Percentiles rank a stretch among this genome's conserved stretches.
These are phyloP conservation scores for Chalciporus sp. DNA, from an alignment of 1,284 basidiomycete genomes.

Conservation along the genomic window DNA sequence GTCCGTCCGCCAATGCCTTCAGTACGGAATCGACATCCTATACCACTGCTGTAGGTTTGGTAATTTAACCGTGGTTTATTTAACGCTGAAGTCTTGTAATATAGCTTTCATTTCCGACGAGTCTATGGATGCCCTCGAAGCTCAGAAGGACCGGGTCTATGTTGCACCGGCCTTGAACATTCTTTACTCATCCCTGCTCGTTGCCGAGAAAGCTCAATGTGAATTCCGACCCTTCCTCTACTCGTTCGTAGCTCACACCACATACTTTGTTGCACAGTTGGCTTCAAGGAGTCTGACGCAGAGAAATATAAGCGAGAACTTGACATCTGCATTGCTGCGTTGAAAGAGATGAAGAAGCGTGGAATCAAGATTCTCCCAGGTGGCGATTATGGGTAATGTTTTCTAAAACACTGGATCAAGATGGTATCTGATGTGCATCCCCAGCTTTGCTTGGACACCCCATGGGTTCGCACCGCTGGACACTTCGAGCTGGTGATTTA, in stretches of 20 bases:
- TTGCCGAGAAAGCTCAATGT: too few species aligned
- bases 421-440: background rate
- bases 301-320: conserved; percentile 32
- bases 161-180: conserved; percentile 34
- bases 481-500: background rate
- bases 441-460: conserved; percentile 39
- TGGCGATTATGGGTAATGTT: conserved; percentile 34
- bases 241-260: conserved; percentile 28
- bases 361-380: conserved; percentile 37
- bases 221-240: conserved; percentile 23
- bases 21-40: conserved; percentile 36
- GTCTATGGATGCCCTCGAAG: conserved; percentile 36
- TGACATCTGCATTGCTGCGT: conserved; percentile 34
- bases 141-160: conserved; percentile 35
- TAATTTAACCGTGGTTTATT: too few species aligned
- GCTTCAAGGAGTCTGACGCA: conserved; percentile 20
- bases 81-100: too few species aligned
- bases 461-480: conserved; percentile 25
- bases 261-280: conserved; percentile 14
- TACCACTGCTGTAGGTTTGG: conserved; percentile 21
- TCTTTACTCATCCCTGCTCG: too few species aligned
- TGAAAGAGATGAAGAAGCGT: conserved; percentile 37
- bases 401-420: background rate
- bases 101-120: conserved; percentile 36
- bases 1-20: conserved; percentile 32